Evolutionary conservation across 768 basidiomycete species (phyloP), one percentile per base, ranked within the genome.

Genomic region (Lactifluus echinatus): DNA sequence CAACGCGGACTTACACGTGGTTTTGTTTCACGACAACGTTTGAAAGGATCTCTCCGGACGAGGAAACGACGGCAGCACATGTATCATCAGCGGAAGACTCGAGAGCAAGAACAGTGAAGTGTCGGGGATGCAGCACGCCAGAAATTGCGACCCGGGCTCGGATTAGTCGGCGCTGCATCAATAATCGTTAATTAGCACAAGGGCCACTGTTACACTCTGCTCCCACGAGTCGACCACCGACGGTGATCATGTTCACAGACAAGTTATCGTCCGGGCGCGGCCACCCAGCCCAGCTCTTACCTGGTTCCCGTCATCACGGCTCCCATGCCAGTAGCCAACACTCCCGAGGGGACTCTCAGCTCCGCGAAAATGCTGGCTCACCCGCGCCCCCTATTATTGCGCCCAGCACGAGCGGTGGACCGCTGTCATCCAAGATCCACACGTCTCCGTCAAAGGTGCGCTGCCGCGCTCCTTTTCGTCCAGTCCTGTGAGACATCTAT

Each of bases 21-120:
- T 89, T 79, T 66, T 98, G 94, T 66, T 87, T 90, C 37, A 90
- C 72, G 59, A 98, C 85, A 4, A 97, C 80, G 68, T 93, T 95
- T 2, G 91, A 85, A 52, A 89, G 81, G 39, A 98, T 76, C 66
- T 75, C 66, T 19, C 82, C 78, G 8, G 79, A 73, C 1, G 85
- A 87, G 19, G 81, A 79, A 34, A 99, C 87, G 49, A 98, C 76
- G 0, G 94, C 87, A 15, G 85, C 91, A 64, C 93, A 95, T 1
- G 93, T 89, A 67, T 98, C 96, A 69, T 99, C 95, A 14, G 93
- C 92, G 12, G 91, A 93, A 1, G 86, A 85, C 70, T 96, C 93
- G 36, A 95, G 65, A 8, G 82, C 87, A 8, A 90, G 77, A 14
- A 89, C 82, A 1, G 81, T 87, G 65, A 89, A 83, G 2, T 7